A percentile compares a stretch with the other conserved stretches of the same genome.
phyloP scores from a whole-genome alignment of 495 filamentous ascomycete species.

The Hypoxylon subgilvum region DNA sequence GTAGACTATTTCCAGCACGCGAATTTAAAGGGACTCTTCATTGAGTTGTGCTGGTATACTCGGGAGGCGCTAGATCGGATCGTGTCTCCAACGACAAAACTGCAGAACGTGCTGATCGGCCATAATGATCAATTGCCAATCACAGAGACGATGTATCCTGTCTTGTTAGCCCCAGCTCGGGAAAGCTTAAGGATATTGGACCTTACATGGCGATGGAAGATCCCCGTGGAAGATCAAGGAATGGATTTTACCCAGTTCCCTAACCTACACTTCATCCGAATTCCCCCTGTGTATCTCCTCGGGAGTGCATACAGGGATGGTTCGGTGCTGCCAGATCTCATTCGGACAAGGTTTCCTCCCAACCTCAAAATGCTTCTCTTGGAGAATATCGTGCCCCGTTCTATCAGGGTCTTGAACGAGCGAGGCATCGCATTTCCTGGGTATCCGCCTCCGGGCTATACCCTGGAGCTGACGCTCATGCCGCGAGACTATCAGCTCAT shows the following conservation, averaged over 20 bases:
- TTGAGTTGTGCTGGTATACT: constrained; percentile 25
- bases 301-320: constrained; percentile 23
- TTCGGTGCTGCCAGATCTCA: constrained; percentile 11
- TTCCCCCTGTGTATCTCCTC: constrained; percentile 27
- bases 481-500: constrained; percentile 32
- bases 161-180: constrained; percentile 11
- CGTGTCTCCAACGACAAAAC: neutral
- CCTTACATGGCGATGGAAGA: constrained; percentile 32
- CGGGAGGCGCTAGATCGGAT: constrained; percentile 15
- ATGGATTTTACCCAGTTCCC: constrained; percentile 30
- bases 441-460: constrained; percentile 26
- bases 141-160: constrained; percentile 26
- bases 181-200: constrained; percentile 27
- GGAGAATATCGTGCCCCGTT: constrained; percentile 33
- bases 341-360: constrained; percentile 28
- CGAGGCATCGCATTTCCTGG: constrained; percentile 29
- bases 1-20: constrained; percentile 22
- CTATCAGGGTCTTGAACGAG: constrained; percentile 30
- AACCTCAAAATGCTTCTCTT: constrained; percentile 34
- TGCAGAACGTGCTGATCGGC: constrained; percentile 20
- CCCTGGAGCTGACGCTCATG: constrained; percentile 24
- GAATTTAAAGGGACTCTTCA: constrained; percentile 11
- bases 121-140: constrained; percentile 26
- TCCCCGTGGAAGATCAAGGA: constrained; percentile 21
- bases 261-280: constrained; percentile 29